A percentile compares a stretch with the other conserved stretches of the same genome.
phyloP scores from a whole-genome alignment of 345 rosid species.

The Eucalyptus rudis region DNA sequence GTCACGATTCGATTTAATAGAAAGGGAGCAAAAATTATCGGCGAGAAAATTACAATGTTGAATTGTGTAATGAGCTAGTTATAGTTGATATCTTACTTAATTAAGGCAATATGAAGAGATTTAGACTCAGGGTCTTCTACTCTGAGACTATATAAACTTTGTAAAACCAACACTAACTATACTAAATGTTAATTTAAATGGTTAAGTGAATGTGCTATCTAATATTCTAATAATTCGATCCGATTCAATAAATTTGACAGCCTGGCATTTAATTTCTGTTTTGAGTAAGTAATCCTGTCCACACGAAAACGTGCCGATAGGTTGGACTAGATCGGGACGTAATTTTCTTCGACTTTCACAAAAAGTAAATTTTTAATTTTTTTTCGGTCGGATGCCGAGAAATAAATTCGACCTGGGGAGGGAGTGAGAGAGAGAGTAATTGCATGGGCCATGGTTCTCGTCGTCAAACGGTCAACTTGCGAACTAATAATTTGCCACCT shows the following conservation, averaged over 20 bases:
- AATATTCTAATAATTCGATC: background rate
- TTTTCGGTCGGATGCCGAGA: background rate
- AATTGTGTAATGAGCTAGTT: background rate
- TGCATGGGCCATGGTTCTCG: background rate
- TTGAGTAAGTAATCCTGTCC: background rate
- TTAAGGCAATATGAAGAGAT: background rate
- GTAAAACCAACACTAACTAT: background rate
- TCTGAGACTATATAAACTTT: background rate
- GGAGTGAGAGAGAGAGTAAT: background rate
- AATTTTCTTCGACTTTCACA: background rate
- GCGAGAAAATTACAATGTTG: background rate
- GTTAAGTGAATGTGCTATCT: background rate
- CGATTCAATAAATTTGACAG: background rate
- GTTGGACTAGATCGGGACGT: background rate
- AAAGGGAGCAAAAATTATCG: too few relatives aligned
- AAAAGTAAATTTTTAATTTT: background rate
- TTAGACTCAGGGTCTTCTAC: background rate
- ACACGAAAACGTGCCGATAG: background rate
- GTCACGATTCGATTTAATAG: background rate
- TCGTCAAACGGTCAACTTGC: background rate
- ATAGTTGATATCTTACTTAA: background rate
- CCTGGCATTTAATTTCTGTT: background rate
- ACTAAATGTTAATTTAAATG: background rate
- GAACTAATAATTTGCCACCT: background rate
- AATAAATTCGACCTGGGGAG: background rate